Evolutionary conservation across 208 protist species (phyloP), one percentile per base, ranked within the genome.

Genomic region (Leishmania tropica): DNA sequence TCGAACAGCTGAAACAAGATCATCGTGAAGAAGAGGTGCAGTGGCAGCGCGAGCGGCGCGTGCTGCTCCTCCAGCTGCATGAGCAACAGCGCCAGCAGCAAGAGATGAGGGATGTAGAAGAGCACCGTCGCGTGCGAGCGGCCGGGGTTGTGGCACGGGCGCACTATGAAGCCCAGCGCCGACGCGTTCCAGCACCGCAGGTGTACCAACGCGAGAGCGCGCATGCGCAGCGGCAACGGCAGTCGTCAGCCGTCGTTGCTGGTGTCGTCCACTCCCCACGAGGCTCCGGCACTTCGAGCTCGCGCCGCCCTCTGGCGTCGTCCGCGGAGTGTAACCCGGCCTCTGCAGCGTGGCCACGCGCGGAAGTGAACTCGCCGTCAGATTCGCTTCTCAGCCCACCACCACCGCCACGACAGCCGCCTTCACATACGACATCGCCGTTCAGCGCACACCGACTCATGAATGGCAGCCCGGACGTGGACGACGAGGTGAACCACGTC

Each of bases 1-100:
- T 91, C 19, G 86, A 87, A 19, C 80, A 85, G 73, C 68, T 93
- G 4, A 58, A 85, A 67, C 78, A 65, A 56, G 86, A 90, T 7
- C 84, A 84, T 31, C 84, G 86, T 60, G 76, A 75, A 11, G 89
- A 89, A 54, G 81, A 72, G 37, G 75, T 71, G 31, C 83, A 81
- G 65, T 90, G 89, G 89, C 72, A 77, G 75, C 81, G 87, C 31
- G 80, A 90, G 60, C 81, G 87, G 42, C 77, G 83, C 56, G 81
- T 81, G 13, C 70, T 90, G 19, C 83, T 88, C 73, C 77, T 81
- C 47, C 76, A 84, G 62, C 75, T 92, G 24, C 79, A 85, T 21
- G 79, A 78, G 67, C 45, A 80, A 6, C 77, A 81, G 64, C 60
- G 76, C 21, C 70, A 67, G 48, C 51, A 35, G 47, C 67, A 58